Evolutionary conservation across 768 basidiomycete species (phyloP).

Genomic region (Amanita thiersii): DNA sequence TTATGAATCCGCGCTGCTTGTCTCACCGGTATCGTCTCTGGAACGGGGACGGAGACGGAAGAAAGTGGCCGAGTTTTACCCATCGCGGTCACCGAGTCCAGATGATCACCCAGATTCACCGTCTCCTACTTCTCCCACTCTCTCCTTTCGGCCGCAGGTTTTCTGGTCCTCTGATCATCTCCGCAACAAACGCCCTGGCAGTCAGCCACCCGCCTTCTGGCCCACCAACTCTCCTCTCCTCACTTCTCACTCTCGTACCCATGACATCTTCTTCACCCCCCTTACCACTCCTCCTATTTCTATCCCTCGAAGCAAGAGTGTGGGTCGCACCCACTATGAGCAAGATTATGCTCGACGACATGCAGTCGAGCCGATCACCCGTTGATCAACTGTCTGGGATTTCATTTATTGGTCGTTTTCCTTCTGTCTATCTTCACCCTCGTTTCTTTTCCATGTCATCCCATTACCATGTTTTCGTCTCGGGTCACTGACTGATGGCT

Average conservation of each 20-base stretch:
- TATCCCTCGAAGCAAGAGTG: constrained; percentile 6
- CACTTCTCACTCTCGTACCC: not conserved
- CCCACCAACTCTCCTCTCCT: not conserved
- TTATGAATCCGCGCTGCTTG: constrained; percentile 18
- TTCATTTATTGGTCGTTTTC: too few species aligned
- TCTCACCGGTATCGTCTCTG: constrained; percentile 20
- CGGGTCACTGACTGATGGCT: too few species aligned
- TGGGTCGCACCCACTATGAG: constrained; percentile 1
- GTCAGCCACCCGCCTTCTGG: constrained; percentile 2
- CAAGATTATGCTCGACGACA: constrained; percentile 6
- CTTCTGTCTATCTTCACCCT: too few species aligned
- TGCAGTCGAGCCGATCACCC: not conserved
- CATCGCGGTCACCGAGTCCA: constrained; percentile 41
- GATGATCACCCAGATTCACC: constrained; percentile 27
- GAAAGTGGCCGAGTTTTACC: constrained; percentile 14
- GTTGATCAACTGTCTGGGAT: too few species aligned
- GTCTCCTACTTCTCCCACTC: constrained; percentile 1
- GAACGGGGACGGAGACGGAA: constrained; percentile 26
- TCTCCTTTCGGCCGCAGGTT: constrained; percentile 4
- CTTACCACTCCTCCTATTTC: not conserved
- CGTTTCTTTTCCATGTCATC: too few species aligned
- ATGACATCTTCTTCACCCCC: constrained; percentile 2
- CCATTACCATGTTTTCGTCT: too few species aligned
- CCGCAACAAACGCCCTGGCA: constrained; percentile 1
- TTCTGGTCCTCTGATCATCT: not conserved